A percentile compares a stretch with the other conserved stretches of the same genome.
Evolutionary conservation across 2,329 filamentous ascomycete genomes (phyloP).

Genomic region (Fusarium sp.): DNA sequence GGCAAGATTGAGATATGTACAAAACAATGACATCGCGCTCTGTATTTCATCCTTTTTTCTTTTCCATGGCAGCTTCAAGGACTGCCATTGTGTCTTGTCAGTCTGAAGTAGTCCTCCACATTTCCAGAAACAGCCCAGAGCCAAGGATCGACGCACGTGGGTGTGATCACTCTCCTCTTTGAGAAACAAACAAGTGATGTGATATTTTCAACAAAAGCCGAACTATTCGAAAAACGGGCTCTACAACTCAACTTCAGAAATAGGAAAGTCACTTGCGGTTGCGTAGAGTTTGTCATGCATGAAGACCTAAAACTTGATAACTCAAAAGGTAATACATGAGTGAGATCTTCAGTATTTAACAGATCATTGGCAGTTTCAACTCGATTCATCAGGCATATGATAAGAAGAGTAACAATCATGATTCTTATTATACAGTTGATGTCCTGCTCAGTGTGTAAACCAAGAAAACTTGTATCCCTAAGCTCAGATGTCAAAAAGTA

Average conservation of each 20-base stretch:
- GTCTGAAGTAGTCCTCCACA: background rate
- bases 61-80: background rate
- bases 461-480: background rate
- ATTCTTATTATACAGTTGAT: background rate
- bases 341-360: background rate
- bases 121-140: slow-evolving; percentile 15
- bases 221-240: background rate
- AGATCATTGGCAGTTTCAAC: background rate
- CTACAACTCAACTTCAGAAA: background rate
- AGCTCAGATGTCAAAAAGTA: background rate
- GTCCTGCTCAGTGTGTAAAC: background rate
- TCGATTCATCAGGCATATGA: background rate
- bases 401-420: background rate
- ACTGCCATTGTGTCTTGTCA: background rate
- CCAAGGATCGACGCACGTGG: slow-evolving; percentile 44
- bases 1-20: background rate
- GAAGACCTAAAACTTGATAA: background rate
- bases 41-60: background rate
- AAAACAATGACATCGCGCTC: background rate
- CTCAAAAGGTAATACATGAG: background rate
- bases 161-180: slow-evolving; percentile 1
- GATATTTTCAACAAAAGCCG: background rate
- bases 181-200: background rate
- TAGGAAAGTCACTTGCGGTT: background rate
- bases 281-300: background rate